Conservation (phyloP, 202 grass and related monocot species). For the Schoenoplectus tabernaemontani region DNA sequence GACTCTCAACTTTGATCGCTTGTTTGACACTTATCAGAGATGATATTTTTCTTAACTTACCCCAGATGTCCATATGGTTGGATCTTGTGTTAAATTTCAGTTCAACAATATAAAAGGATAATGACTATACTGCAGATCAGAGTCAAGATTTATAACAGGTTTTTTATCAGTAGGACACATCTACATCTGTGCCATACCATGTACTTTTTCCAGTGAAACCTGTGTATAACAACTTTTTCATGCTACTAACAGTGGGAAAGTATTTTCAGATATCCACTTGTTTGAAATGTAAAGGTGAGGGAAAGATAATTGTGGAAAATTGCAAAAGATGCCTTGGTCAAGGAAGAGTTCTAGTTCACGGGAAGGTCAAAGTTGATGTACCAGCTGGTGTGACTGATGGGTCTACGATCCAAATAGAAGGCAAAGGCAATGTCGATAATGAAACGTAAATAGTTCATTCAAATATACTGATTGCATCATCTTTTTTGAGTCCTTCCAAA, state of each 20-base stretch:
- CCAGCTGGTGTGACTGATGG: slow-evolving; percentile 76
- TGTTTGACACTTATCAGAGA: neutral
- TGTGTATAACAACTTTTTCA: neutral
- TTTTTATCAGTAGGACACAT: neutral
- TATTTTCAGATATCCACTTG: slow-evolving; percentile 72
- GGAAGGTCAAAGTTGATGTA: slow-evolving; percentile 50
- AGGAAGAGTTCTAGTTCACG: slow-evolving; percentile 47
- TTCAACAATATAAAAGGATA: neutral
- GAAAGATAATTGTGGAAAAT: slow-evolving; percentile 64
- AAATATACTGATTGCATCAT: neutral
- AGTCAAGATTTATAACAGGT: neutral
- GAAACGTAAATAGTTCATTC: slow-evolving; percentile 40
- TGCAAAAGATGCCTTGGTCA: slow-evolving; percentile 63
- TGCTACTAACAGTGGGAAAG: slow-evolving; percentile 16
- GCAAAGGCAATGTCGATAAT: slow-evolving; percentile 66
- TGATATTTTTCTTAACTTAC: neutral
- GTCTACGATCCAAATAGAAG: slow-evolving; percentile 49
- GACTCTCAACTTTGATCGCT: neutral
- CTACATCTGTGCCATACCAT: neutral
- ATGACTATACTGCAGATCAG: neutral
- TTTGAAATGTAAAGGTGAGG: slow-evolving; percentile 60
- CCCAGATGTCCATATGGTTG: neutral
- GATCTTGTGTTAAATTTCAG: neutral
- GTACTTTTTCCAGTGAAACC: slow-evolving; percentile 13
- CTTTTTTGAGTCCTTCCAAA: neutral